phyloP scores from a whole-genome alignment of 306 rosid genomes.

The Lithocarpus polystachyus region DNA sequence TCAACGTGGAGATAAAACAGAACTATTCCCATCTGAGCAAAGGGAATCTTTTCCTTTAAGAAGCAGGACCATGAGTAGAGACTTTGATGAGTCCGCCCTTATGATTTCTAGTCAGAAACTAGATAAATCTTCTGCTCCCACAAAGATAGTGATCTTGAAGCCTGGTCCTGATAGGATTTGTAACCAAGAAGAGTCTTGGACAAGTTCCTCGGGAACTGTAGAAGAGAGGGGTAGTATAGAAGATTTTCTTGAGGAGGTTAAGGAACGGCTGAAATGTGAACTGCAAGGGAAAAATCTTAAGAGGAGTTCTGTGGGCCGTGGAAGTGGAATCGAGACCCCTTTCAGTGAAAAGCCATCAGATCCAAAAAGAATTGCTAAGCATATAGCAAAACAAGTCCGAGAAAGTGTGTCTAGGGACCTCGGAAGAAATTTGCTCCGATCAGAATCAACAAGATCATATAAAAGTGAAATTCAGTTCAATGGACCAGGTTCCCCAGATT shows the following conservation, averaged over 20 bases:
- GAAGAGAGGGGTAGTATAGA: slow-evolving; percentile 71
- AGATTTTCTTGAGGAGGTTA: slow-evolving; percentile 94
- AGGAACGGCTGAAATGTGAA: slow-evolving; percentile 76
- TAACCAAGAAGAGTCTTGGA: slow-evolving; percentile 63
- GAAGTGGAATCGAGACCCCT: slow-evolving; percentile 84
- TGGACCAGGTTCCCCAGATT: slow-evolving; percentile 58
- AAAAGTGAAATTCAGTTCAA: slow-evolving; percentile 56
- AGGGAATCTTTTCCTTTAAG: slow-evolving; percentile 45
- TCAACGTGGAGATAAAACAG: slow-evolving; percentile 31
- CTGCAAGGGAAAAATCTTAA: slow-evolving; percentile 60
- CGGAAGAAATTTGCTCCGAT: slow-evolving; percentile 46
- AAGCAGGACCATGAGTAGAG: slow-evolving; percentile 71
- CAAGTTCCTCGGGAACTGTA: slow-evolving; percentile 47
- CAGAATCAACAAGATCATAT: slow-evolving; percentile 77
- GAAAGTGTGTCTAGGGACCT: slow-evolving; percentile 70
- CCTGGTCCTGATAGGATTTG: slow-evolving; percentile 77
- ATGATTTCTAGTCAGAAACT: slow-evolving; percentile 40
- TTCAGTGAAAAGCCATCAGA: slow-evolving; percentile 67
- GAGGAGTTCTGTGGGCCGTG: slow-evolving; percentile 59
- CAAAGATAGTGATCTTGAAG: slow-evolving; percentile 81
- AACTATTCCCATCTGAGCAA: slow-evolving; percentile 36
- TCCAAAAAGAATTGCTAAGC: slow-evolving; percentile 69
- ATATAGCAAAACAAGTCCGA: slow-evolving; percentile 69
- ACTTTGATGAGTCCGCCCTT: slow-evolving; percentile 66
- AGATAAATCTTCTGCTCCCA: slow-evolving; percentile 46